Base-by-base conservation (phyloP, 2,329 filamentous ascomycete species). In the Pseudocercospora macadamiae region DNA sequence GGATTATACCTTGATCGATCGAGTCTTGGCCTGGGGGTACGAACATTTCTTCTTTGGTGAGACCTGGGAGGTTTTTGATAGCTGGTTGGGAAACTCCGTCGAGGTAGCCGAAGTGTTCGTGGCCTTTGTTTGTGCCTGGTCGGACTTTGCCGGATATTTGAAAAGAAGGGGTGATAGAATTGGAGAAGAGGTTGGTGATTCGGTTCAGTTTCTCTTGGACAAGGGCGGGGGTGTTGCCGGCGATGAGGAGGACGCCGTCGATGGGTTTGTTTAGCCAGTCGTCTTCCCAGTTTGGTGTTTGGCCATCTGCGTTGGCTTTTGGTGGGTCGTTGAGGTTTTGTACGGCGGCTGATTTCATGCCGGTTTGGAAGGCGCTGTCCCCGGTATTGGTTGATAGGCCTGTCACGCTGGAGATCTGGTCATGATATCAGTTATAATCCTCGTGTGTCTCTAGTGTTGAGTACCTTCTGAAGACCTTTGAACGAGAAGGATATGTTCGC, bases 41-140 rank as follows among this genome's bases (percentile, higher is more conserved):
- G 26, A 57, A 61, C 1, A 36, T 25, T 45, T 64, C 62, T 14
- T 64, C 62, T 30, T 59, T 52, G 2, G 60, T 62, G 12, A 62
- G 58, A 32, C 65, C 65, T 57, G 71, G 70, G 23, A 79, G 65
- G 26, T 65, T 66, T 53, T 70, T 67, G 21, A 79, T 65, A 2
- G 70, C 68, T 2, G 78, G 78, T 57, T 79, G 74, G 2, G 76
- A 76, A 45, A 80, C 66, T 4, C 74, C 76, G 60, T 80, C 77
- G 19, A 72, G 59, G 59, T 76, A 80, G 1, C 77, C 78, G 56
- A 80, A 80, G 65, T 77, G 75, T 49, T 76, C 75, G 44, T 76
- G 74, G 7, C 74, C 75, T 19, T 67, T 65, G 47, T 74, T 66
- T 8, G 67, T 63, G 10, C 70, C 74, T 7, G 75, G 74, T 3